Base-by-base conservation (phyloP, 371 early-diverging fungal species). In the Lichtheimia ramosa region DNA sequence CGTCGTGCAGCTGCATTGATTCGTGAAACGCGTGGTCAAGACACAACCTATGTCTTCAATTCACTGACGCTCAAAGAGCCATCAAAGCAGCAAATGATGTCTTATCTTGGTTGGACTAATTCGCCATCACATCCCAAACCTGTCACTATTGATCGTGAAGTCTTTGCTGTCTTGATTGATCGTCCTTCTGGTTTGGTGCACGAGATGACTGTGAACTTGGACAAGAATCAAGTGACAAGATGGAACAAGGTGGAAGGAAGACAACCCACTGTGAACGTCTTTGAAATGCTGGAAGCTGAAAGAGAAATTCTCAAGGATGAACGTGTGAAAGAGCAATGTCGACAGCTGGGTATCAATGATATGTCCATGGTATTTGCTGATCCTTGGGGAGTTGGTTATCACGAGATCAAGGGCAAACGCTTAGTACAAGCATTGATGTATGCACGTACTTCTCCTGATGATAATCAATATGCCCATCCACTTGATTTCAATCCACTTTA, bases 381-480 rank as follows among this genome's bases (percentile, higher is more conserved):
- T 63, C 68, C 79, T 51, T 78, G 79, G 79, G 74, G 71, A 46
- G 69, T 75, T 51, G 77, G 72, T 51, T 65, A 65, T 13, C 73
- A 74, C 50, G 43, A 46, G n/a, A 74, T 59, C 65, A 67, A 54
- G 75, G 66, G 61, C 12, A 70, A 65, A 42, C 71, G 79, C 49
- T 43, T 75, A 51, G 67, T 71, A 66, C 75, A 73, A 54, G 79
- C 69, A 28, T 56, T 75, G 8, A 64, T 73, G 71, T 75, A 78
- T 27, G 58, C 63, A 56, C 73, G 75, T 56, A 73, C 69, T 13
- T 65, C 67, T 23, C 70, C 71, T 21, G 71, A 78, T 43, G 75
- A 75, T 39, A 78, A 78, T 21, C 79, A 75, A 48, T 78, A 78
- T 64, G 79, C 79, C 16, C 79, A 78, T 63, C 79, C 79, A 57